A percentile compares a stretch with the other conserved stretches of the same genome.
phyloP scores from a whole-genome alignment of 2,329 filamentous ascomycete genomes.

The Aspergillus sclerotialis region DNA sequence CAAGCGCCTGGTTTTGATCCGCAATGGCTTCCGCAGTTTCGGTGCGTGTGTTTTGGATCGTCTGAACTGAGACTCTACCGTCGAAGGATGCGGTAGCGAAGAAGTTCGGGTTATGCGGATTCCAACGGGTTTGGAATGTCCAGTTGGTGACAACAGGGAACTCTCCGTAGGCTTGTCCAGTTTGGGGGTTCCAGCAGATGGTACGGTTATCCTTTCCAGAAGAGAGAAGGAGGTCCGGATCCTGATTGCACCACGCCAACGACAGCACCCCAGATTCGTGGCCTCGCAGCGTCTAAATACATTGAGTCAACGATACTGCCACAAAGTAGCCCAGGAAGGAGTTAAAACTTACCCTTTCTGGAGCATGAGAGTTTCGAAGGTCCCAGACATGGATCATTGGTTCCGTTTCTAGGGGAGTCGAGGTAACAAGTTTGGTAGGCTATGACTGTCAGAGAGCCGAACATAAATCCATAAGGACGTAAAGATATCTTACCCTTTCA shows the following conservation, averaged over 20 bases:
- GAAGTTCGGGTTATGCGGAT: slow-evolving; percentile 84
- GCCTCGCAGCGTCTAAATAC: slow-evolving; percentile 70
- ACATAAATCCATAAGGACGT: background rate
- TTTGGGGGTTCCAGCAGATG: slow-evolving; percentile 93
- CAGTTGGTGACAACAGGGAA: slow-evolving; percentile 98
- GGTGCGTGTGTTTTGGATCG: slow-evolving; percentile 85
- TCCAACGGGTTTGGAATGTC: slow-evolving; percentile 94
- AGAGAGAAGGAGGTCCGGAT: slow-evolving; percentile 80
- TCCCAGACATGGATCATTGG: slow-evolving; percentile 92
- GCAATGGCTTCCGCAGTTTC: slow-evolving; percentile 55
- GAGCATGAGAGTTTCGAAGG: slow-evolving; percentile 89
- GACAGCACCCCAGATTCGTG: slow-evolving; percentile 92
- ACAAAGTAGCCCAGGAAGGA: no score
- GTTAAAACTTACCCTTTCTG: slow-evolving; percentile 52
- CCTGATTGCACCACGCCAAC: slow-evolving; percentile 89
- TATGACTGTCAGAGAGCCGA: slow-evolving; percentile 25
- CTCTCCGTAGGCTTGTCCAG: slow-evolving; percentile 78
- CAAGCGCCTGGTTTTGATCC: slow-evolving; percentile 61
- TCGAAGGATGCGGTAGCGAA: slow-evolving; percentile 96
- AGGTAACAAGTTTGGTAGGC: slow-evolving; percentile 86
- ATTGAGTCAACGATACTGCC: no score
- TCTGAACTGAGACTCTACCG: slow-evolving; percentile 90
- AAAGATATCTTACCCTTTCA: slow-evolving; percentile 54
- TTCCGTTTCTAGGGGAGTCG: slow-evolving; percentile 79
- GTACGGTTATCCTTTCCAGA: slow-evolving; percentile 96